Base-by-base conservation (phyloP, 306 rosid genomes). In the Parietaria judaica region DNA sequence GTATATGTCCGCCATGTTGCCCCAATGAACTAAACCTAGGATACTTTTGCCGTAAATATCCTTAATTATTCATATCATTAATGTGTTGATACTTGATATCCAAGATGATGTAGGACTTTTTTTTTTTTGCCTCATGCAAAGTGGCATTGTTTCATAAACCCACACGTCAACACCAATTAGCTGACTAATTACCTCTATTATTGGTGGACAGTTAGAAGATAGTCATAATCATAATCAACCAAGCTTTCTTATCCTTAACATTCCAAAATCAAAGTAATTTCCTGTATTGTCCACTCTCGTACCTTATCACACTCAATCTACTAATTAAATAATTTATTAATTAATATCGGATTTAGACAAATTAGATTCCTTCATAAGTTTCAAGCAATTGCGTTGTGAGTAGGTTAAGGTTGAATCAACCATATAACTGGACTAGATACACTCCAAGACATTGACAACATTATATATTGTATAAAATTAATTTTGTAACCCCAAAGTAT, bases 361-460 rank as follows among this genome's bases (percentile, higher is more conserved):
- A 60, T 43, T 60, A 60, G 61, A 60, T 60, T 60, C 64, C 12
- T 15, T 51, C 52, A 60, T 9, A 48, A 15, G 36, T 14, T 15
- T 44, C 38, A 14, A 23, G 31, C 31, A 23, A 23, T 23, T 23
- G 31, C 31, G 31, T 6, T 12, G 35, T 43, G 54, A 34, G 43
- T 51, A 54, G 64, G 76, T 72, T 70, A 23, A 23, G 31, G 31
- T 23, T 23, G 31, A 23, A 23, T 23, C 79, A 79, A 69, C 68
- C 80, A 73, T 44, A 53, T 37, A 51, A 34, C 35, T 31, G 15
- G 57, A 34, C 35, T 31, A 23, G 57, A 41, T 65, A 74, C n/a
- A 37, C 13, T 14, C 7, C 14, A 57, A 23, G 64, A 80, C 62
- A 64, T 61, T 72, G 70, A 60, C 47, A 48, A n/a, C 31, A 23